phyloP scores from a whole-genome alignment of 495 filamentous ascomycete genomes.

The Aspergillus wentii region DNA sequence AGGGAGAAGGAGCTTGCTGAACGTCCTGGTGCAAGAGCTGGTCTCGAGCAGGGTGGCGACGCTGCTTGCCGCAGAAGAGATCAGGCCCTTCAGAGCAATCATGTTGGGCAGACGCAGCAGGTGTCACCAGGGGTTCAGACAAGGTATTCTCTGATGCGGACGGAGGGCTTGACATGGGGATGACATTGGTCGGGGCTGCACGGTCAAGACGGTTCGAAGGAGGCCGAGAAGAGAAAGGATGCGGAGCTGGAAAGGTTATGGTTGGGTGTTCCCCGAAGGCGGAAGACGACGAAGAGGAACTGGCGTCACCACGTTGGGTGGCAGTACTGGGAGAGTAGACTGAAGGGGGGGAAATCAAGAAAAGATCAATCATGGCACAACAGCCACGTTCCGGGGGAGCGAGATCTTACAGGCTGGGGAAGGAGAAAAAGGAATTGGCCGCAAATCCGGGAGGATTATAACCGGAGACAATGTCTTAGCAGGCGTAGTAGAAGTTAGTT shows the following conservation, averaged over 20 bases:
- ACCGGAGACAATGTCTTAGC: no score
- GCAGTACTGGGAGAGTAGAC: no score
- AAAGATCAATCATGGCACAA: conserved; percentile 12
- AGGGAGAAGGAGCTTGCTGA: conserved; percentile 30
- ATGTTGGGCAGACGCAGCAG: conserved; percentile 42
- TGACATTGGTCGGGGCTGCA: conserved; percentile 47
- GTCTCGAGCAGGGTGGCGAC: conserved; percentile 32
- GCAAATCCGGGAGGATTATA: conserved; percentile 2
- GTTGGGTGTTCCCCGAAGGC: conserved; percentile 13
- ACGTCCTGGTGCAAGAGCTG: conserved; percentile 28
- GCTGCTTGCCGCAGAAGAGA: conserved; percentile 34
- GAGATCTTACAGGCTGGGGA: conserved; percentile 32
- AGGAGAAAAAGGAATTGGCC: conserved; percentile 1
- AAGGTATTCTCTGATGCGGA: conserved; percentile 42
- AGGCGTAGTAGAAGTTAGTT: no score
- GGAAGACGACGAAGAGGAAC: conserved; percentile 9
- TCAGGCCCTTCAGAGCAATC: conserved; percentile 36
- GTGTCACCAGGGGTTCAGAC: conserved; percentile 47
- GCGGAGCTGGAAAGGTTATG: conserved; percentile 12
- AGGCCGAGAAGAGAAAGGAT: conserved; percentile 15
- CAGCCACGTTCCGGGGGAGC: conserved; percentile 28
- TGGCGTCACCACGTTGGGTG: conserved; percentile 21
- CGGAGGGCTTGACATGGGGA: conserved; percentile 52
- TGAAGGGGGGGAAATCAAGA: conserved; percentile 16
- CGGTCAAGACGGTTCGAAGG: conserved; percentile 27